Conservation (phyloP, 225 moss, liverwort and hornwort species). For the Neckera pumila region DNA sequence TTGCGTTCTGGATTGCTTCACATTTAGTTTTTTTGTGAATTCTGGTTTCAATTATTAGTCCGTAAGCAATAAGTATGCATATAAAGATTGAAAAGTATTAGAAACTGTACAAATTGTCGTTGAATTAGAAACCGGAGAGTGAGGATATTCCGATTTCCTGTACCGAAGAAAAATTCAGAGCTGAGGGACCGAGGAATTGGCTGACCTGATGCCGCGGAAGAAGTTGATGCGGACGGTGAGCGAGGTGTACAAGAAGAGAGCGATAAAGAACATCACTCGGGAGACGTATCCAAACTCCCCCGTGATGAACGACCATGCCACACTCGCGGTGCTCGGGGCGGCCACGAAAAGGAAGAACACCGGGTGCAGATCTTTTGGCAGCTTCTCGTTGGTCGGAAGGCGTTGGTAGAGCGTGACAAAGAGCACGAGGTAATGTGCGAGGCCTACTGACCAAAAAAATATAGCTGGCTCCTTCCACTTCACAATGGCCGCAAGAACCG, state of each 20-base stretch:
- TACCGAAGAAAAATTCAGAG: background rate
- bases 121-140: background rate
- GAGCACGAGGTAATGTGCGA: constrained; percentile 47
- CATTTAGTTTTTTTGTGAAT: background rate
- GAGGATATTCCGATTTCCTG: background rate
- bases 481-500: constrained; percentile 21
- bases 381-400: constrained; percentile 36
- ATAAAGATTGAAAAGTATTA: background rate
- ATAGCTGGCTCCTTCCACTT: constrained; percentile 39
- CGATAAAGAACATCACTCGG: constrained; percentile 34
- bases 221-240: constrained; percentile 46
- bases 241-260: constrained; percentile 37
- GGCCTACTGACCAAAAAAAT: constrained; percentile 54
- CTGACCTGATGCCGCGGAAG: constrained; percentile 28
- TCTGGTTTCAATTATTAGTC: background rate
- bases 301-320: constrained; percentile 37
- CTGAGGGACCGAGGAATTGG: background rate
- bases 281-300: constrained; percentile 35
- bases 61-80: background rate
- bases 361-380: constrained; percentile 50
- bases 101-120: background rate
- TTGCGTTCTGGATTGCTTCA: background rate
- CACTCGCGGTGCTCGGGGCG: constrained; percentile 42
- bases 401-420: constrained; percentile 60
- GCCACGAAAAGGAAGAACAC: constrained; percentile 56